Evolutionary conservation across 352 stramenopile species (phyloP), one percentile per base, ranked within the genome.

Genomic region (Phytophthora aleatoria): DNA sequence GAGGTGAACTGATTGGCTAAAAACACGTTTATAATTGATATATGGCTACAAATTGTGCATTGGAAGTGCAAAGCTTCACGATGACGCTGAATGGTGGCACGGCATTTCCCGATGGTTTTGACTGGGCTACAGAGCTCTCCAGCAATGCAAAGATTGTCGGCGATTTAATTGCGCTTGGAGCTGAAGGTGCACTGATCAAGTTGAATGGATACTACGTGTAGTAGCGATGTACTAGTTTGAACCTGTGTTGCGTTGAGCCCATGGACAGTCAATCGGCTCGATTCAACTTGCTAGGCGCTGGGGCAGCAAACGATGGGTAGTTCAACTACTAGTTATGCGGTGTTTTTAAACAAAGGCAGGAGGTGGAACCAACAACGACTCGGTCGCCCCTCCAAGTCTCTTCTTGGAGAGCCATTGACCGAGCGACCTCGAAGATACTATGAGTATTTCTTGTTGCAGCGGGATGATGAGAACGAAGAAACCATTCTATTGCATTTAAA

Each of bases 51-150:
- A 20, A 69, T 58, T 38, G 7, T 47, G n/a, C 28, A 20, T 20
- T 20, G 20, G 20, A 20, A 20, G 20, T 20, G 20, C 20, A 20
- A 20, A 20, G 20, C 20, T 20, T 38, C 3, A 71, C 39, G 43
- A 89, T 89, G 24, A 59, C 77, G 53, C 76, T 89, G 60, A 87
- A 88, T 2, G 78, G 82, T 16, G 74, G 80, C 12, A 36, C 28
- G 12, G 24, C 20, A 9, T 58, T 79, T 28, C 59, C 50, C 12
- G 13, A 39, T 61, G 48, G 36, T 28, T 24, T 50, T n/a, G 36
- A 67, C 2, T 51, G 42, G 4, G 55, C 45, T n/a, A 72, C 30
- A 20, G 68, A 71, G 10, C 71, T 10, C 30, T 88, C 51, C 1
- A 92, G 30, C 3, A 91, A 52, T 13, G 69, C 54, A 45, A 77